phyloP scores from a whole-genome alignment of 2,329 filamentous ascomycete species.

The Cryphonectria parasitica region DNA sequence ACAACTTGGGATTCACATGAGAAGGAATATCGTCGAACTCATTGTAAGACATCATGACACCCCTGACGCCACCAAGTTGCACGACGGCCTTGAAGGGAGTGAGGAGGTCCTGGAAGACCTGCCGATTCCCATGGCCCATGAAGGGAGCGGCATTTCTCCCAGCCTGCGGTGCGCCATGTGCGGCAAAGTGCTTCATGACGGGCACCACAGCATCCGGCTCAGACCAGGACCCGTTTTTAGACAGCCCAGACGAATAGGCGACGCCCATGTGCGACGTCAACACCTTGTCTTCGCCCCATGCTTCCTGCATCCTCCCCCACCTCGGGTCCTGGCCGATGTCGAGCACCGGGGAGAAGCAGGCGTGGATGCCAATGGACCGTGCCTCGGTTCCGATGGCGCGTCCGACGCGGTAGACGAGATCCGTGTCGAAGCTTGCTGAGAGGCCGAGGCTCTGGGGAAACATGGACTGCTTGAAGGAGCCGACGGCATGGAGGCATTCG shows the following conservation, averaged over 20 bases:
- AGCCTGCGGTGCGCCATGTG: constrained; percentile 47
- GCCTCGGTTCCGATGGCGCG: constrained; percentile 48
- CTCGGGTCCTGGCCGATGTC: constrained; percentile 49
- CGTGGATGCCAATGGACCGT: constrained; percentile 48
- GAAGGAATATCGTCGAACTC: constrained; percentile 47
- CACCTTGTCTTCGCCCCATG: constrained; percentile 51
- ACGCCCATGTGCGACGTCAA: constrained; percentile 50
- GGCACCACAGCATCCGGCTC: constrained; percentile 47
- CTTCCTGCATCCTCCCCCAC: constrained; percentile 51
- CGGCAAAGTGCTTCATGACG: constrained; percentile 51
- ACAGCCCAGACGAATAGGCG: constrained; percentile 47
- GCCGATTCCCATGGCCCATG: constrained; percentile 47
- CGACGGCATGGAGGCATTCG: constrained; percentile 50
- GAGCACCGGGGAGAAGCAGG: constrained; percentile 48
- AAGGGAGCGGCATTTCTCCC: constrained; percentile 49
- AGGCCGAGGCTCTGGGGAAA: constrained; percentile 48
- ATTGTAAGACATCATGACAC: constrained; percentile 51
- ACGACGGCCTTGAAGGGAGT: constrained; percentile 48
- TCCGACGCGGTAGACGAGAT: constrained; percentile 47
- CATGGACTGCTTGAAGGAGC: constrained; percentile 49
- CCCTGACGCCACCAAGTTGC: constrained; percentile 46
- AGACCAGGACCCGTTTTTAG: constrained; percentile 48
- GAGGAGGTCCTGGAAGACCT: constrained; percentile 47
- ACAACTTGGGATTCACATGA: constrained; percentile 45
- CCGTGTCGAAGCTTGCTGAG: constrained; percentile 47